Percentiles rank a stretch among this genome's conserved stretches.
These are phyloP conservation scores for Umbelopsis ramanniana DNA, from an alignment of 192 early-diverging fungal species.

Conservation along the genomic window DNA sequence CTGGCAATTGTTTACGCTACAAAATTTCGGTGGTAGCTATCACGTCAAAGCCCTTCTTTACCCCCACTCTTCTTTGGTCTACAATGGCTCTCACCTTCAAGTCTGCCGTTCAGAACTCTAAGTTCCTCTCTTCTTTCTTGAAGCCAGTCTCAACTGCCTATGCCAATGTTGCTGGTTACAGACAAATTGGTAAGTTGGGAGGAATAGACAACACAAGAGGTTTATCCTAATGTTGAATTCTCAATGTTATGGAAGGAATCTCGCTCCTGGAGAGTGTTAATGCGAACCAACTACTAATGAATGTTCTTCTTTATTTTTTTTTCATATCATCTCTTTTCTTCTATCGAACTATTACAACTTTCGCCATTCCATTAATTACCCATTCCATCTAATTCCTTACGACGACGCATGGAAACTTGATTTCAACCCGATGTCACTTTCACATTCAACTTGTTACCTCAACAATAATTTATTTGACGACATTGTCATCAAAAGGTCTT, in stretches of 20 bases:
- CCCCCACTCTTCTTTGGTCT: slow-evolving; percentile 1
- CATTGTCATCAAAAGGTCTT: slow-evolving; percentile 59
- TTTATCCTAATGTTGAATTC: background rate
- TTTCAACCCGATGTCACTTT: background rate
- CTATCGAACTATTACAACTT: background rate
- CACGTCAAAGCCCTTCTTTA: slow-evolving; percentile 15
- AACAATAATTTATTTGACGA: background rate
- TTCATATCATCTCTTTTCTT: no score
- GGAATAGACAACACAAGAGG: no score
- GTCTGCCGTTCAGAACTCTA: slow-evolving; percentile 55
- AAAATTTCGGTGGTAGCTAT: slow-evolving; percentile 6
- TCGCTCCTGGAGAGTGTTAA: background rate
- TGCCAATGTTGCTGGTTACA: slow-evolving; percentile 71
- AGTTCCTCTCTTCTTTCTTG: slow-evolving; percentile 54
- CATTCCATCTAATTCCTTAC: background rate
- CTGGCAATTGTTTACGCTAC: slow-evolving; percentile 13
- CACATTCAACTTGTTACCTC: background rate
- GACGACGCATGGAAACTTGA: background rate
- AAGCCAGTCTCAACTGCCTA: slow-evolving; percentile 68
- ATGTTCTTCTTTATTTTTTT: background rate
- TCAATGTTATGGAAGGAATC: background rate
- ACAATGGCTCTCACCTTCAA: slow-evolving; percentile 49
- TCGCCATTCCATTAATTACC: background rate
- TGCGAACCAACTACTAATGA: background rate
- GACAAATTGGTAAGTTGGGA: slow-evolving; percentile 64